Evolutionary conservation across 164 flowering plant genomes (phyloP), one percentile per base, ranked within the genome.

Genomic region (Taxillus chinensis): DNA sequence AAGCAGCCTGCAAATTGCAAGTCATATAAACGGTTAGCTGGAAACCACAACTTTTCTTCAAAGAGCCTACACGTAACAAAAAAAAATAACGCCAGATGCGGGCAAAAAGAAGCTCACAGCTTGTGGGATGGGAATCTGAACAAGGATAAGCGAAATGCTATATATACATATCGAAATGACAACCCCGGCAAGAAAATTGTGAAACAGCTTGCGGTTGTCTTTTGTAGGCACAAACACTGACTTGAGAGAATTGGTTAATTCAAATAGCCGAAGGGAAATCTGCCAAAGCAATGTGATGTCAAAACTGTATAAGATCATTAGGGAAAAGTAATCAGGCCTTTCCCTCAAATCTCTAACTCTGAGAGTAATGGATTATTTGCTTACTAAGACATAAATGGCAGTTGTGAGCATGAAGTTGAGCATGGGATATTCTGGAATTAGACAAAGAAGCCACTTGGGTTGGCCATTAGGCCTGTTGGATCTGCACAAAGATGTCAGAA

Each of bases 391-490:
- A 72, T 92, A 92, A 15, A 88, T 77, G n/a, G 96, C 82, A 66
- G 96, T 85, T 55, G 93, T 88, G 37, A 90, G 93, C 96, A 85
- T 85, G 84, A 92, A 92, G 71, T 92, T 92, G 54, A 90, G 89
- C 78, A 92, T 45, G 4, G 96, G 96, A 71, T 85, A 92, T 41
- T 77, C 85, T 41, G 96, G 96, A 57, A 92, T 85, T 41, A 90
- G 61, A 50, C 77, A 82, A 62, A 92, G 96, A 62, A 92, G 95
- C 98, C 90, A 83, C 70, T 88, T 90, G 12, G 98, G 98, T 75
- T 92, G 98, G 66, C 98, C 98, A 70, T 92, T 86, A 37, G 98
- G 86, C 64, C 71, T 40, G 69, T 79, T 74, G 63, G 98, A 85
- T 74, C 98, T 92, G 89, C 79, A 81, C 38, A 74, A 38, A 41